phyloP scores from a whole-genome alignment of 768 basidiomycete species.

The Daedaleopsis nitida region DNA sequence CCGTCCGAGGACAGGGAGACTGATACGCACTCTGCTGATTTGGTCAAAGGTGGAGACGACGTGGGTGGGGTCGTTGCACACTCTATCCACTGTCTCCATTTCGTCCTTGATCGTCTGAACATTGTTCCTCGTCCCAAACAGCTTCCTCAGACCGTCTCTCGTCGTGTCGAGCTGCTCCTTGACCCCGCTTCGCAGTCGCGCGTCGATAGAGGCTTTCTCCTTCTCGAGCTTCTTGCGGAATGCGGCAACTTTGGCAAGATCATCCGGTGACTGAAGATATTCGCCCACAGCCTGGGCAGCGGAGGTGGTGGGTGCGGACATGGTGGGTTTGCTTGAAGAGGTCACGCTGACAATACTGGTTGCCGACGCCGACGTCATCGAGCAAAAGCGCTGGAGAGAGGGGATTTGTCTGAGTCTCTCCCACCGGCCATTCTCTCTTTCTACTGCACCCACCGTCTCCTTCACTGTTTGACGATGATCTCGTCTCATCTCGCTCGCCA shows the following conservation, averaged over 20 bases:
- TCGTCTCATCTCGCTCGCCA: conserved; percentile 26
- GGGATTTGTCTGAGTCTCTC: background rate
- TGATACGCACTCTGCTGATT: conserved; percentile 78
- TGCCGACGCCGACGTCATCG: no score
- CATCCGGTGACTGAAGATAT: conserved; percentile 91
- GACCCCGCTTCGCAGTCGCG: conserved; percentile 86
- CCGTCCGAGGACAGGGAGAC: no score
- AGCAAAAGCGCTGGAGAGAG: no score
- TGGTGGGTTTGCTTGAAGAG: conserved; percentile 1
- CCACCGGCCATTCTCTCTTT: background rate
- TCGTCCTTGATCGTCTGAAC: conserved; percentile 85
- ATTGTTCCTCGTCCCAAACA: conserved; percentile 74
- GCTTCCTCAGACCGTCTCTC: conserved; percentile 80
- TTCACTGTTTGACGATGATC: conserved; percentile 25
- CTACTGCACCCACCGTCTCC: conserved; percentile 9
- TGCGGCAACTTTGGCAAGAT: conserved; percentile 84
- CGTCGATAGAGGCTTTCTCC: conserved; percentile 93
- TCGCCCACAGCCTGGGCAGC: conserved; percentile 87
- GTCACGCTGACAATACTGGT: background rate
- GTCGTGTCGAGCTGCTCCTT: conserved; percentile 93
- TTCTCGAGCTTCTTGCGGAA: conserved; percentile 95
- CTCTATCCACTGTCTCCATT: conserved; percentile 76
- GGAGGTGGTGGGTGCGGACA: conserved; percentile 50
- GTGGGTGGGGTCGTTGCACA: conserved; percentile 75
- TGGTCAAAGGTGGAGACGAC: conserved; percentile 90